Conservation (phyloP, 2,329 filamentous ascomycete genomes). For the Pyricularia pennisetigena region DNA sequence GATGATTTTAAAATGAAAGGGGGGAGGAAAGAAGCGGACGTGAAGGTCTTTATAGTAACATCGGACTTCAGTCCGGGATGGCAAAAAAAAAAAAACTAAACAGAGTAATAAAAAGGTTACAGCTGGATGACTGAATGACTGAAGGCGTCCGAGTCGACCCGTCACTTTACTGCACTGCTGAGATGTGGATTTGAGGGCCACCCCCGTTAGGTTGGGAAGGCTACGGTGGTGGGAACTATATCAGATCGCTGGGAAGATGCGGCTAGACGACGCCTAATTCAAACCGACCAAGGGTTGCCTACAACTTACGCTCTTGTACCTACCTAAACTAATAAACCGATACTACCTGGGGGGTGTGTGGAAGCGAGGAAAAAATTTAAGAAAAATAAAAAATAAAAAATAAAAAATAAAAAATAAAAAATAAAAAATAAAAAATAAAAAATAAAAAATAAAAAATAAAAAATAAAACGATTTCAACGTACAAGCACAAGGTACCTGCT, state of each 20-base stretch:
- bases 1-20: not conserved
- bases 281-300: not conserved
- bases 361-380: not conserved
- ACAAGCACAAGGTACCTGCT: not conserved
- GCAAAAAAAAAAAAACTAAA: not conserved
- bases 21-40: not conserved
- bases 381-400: not conserved
- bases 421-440: not conserved
- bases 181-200: not conserved
- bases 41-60: not conserved
- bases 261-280: not conserved
- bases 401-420: not conserved
- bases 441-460: no score
- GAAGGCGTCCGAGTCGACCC: not conserved
- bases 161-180: not conserved
- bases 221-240: not conserved
- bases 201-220: not conserved
- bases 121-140: not conserved
- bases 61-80: not conserved
- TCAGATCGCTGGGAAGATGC: not conserved
- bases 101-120: not conserved
- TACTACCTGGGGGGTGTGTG: not conserved
- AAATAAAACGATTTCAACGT: not conserved
- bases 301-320: not conserved
- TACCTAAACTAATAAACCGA: not conserved